These are phyloP conservation scores for Davidsoniella australis DNA, from an alignment of 2,329 filamentous ascomycete genomes.

Conservation along the genomic window DNA sequence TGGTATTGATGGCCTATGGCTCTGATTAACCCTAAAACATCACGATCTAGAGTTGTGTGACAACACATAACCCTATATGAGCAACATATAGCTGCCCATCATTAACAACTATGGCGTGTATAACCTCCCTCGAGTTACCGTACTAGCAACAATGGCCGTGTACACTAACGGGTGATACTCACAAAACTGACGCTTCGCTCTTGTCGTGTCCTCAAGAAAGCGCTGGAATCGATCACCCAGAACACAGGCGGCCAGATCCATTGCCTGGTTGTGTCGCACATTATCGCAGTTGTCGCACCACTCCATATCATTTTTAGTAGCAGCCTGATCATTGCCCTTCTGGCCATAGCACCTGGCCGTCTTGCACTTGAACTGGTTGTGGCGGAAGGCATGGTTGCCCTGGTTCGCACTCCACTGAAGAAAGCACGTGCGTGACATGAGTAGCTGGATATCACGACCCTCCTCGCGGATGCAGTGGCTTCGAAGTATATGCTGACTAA, in stretches of 20 bases:
- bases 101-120: too few species aligned
- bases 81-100: too few species aligned
- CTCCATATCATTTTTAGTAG: neutral
- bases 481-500: constrained; percentile 2
- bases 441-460: neutral
- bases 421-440: constrained; percentile 1
- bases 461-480: neutral
- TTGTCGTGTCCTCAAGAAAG: neutral
- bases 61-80: too few species aligned
- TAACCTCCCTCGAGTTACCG: too few species aligned
- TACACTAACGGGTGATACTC: neutral
- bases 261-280: neutral
- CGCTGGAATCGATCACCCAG: neutral
- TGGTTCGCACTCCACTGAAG: neutral
- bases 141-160: too few species aligned
- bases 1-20: too few species aligned
- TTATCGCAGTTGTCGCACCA: neutral
- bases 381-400: neutral
- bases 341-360: neutral
- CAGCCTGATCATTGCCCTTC: neutral
- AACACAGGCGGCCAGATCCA: neutral
- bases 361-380: neutral
- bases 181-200: neutral
- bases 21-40: too few species aligned
- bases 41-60: too few species aligned